Percentiles rank a stretch among this genome's conserved stretches.
Evolutionary conservation across 2,329 filamentous ascomycete genomes (phyloP).

Genomic region (Diaporthe vexans): DNA sequence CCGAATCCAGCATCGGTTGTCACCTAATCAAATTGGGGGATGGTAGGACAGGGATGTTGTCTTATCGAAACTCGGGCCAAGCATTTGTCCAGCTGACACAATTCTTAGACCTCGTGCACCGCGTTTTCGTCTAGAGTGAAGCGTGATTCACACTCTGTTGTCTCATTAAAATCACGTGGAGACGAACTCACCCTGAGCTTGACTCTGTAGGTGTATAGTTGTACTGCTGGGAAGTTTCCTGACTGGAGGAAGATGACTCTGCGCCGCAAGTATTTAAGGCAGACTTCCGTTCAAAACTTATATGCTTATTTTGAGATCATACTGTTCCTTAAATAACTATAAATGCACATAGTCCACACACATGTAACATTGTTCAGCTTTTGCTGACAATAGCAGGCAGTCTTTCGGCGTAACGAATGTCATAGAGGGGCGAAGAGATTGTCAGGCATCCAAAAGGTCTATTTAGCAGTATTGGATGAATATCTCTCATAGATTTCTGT

Average conservation of each 20-base stretch:
- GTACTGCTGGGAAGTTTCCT: neutral
- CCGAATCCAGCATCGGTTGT: slow-evolving; percentile 27
- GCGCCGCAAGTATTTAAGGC: too few relatives aligned
- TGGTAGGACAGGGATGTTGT: slow-evolving; percentile 15
- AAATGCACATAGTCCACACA: too few relatives aligned
- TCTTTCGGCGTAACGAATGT: neutral
- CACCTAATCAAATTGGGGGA: neutral
- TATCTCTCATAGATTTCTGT: neutral
- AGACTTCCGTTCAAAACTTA: too few relatives aligned
- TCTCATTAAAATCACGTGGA: neutral
- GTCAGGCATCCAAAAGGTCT: neutral
- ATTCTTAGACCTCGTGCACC: neutral
- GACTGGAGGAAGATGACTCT: neutral
- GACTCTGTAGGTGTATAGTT: neutral
- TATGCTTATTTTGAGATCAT: too few relatives aligned
- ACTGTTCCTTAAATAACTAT: too few relatives aligned
- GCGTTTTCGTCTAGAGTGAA: neutral
- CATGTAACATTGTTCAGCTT: too few relatives aligned
- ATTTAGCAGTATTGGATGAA: neutral
- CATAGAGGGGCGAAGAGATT: neutral
- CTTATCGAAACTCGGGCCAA: neutral
- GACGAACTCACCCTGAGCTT: neutral
- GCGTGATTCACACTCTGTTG: neutral
- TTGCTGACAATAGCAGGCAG: neutral
- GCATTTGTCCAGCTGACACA: neutral